Evolutionary conservation across 2,329 filamentous ascomycete genomes (phyloP).

Genomic region (Ascochyta fabae): DNA sequence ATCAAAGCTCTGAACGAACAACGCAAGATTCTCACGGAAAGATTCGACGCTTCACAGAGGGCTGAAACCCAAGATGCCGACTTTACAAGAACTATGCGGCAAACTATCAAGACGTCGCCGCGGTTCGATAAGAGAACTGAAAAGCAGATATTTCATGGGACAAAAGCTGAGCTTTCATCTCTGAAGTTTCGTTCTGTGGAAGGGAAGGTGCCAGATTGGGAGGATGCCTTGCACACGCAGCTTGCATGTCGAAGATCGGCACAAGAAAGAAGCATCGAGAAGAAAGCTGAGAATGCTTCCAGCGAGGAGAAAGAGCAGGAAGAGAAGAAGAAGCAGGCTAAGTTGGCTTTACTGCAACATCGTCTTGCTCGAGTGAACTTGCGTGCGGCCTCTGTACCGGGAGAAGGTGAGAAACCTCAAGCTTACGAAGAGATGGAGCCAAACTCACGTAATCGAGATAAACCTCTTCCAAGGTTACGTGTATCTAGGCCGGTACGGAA

Average conservation of each 20-base stretch:
- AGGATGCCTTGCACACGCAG: neutral
- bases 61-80: neutral
- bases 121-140: neutral
- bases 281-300: neutral
- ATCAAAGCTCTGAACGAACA: neutral
- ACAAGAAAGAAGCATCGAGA: neutral
- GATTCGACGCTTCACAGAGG: neutral
- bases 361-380: neutral
- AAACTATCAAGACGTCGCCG: neutral
- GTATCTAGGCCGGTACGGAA: neutral
- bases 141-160: neutral
- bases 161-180: neutral
- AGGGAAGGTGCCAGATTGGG: neutral
- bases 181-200: neutral
- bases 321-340: neutral
- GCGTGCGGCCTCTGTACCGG: neutral
- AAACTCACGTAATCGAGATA: neutral
- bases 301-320: neutral
- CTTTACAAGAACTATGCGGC: neutral
- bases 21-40: neutral
- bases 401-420: neutral
- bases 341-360: neutral
- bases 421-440: neutral
- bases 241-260: neutral
- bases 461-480: neutral